Evolutionary conservation across 441 rosid genomes (phyloP).

Genomic region (Metrosideros polymorpha): DNA sequence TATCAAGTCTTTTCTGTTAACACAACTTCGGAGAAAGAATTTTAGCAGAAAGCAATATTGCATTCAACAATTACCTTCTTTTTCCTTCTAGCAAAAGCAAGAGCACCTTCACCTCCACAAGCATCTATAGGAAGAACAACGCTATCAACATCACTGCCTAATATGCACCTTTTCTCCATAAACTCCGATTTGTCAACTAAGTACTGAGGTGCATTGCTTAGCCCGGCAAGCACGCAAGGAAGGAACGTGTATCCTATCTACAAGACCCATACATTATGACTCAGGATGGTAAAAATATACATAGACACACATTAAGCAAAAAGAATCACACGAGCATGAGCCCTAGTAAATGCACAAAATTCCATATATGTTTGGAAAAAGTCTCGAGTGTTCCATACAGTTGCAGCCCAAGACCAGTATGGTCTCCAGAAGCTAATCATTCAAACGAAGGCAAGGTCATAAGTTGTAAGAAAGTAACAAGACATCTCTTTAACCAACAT

Average conservation of each 20-base stretch:
- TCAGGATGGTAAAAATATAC: neutral
- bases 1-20: neutral
- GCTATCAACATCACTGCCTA: constrained; percentile 44
- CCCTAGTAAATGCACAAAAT: neutral
- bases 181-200: constrained; percentile 19
- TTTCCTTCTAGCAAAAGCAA: constrained; percentile 42
- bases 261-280: neutral
- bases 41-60: neutral
- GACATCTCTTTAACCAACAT: neutral
- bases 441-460: neutral
- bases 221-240: constrained; percentile 57
- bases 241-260: constrained; percentile 56
- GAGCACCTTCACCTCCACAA: constrained; percentile 50
- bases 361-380: neutral
- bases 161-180: constrained; percentile 22
- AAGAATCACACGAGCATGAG: neutral
- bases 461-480: neutral
- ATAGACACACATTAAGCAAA: neutral
- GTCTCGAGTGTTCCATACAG: neutral
- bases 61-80: constrained; percentile 25
- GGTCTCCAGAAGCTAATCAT: neutral
- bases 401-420: neutral
- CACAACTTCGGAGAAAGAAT: neutral
- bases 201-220: constrained; percentile 45
- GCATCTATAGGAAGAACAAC: constrained; percentile 44